Evolutionary conservation across 805 yeast species (phyloP).

Genomic region (Candida montana): DNA sequence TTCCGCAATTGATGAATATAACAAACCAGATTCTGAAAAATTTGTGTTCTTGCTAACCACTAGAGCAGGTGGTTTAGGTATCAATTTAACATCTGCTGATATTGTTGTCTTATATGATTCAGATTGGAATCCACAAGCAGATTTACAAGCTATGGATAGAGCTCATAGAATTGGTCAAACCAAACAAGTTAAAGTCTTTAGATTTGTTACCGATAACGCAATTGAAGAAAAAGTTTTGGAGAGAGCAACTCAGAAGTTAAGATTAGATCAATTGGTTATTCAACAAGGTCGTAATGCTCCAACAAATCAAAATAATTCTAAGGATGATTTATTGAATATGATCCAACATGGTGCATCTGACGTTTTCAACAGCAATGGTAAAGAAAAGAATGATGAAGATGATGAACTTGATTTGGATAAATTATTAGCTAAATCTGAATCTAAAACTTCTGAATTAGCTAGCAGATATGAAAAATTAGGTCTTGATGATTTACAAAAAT

Average conservation of each 20-base stretch:
- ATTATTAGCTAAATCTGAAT: constrained; percentile 54
- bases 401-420: constrained; percentile 58
- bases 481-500: constrained; percentile 72
- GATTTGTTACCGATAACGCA: constrained; percentile 76
- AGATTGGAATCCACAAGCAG: constrained; percentile 90
- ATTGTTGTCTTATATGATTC: constrained; percentile 71
- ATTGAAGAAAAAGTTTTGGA: constrained; percentile 80
- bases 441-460: constrained; percentile 56
- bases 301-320: constrained; percentile 38
- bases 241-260: constrained; percentile 73
- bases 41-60: constrained; percentile 75
- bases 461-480: constrained; percentile 63
- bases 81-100: constrained; percentile 77
- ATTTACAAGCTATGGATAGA: constrained; percentile 85
- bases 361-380: constrained; percentile 31
- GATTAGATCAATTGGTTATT: constrained; percentile 76
- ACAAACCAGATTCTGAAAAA: constrained; percentile 66
- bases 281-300: constrained; percentile 58
- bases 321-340: constrained; percentile 74
- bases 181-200: constrained; percentile 73
- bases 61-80: constrained; percentile 89
- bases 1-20: constrained; percentile 71
- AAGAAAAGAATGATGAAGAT: constrained; percentile 21
- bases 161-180: constrained; percentile 87
- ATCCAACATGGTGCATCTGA: constrained; percentile 79